Evolutionary conservation across 768 basidiomycete species (phyloP).

Genomic region (Leccinum sublutescens): DNA sequence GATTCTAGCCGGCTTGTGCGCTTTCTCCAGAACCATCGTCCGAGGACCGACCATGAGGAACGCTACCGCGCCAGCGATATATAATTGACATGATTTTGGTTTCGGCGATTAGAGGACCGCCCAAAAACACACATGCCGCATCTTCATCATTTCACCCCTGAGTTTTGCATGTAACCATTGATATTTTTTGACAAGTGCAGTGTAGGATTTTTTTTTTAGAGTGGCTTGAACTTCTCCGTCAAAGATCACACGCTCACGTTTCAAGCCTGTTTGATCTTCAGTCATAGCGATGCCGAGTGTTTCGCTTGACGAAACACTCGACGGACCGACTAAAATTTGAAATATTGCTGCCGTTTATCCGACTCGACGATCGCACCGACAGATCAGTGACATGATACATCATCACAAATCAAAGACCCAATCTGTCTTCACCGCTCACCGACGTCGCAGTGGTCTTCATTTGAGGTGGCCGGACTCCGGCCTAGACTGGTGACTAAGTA

Average conservation of each 20-base stretch:
- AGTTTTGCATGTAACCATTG: slow-evolving; percentile 3
- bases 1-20: neutral
- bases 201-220: neutral
- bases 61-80: neutral
- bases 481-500: too few relatives aligned
- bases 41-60: neutral
- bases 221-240: neutral
- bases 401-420: neutral
- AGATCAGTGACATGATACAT: neutral
- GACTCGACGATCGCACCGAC: neutral
- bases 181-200: neutral
- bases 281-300: neutral
- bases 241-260: neutral
- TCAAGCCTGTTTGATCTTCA: neutral
- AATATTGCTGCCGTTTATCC: neutral
- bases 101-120: neutral
- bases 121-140: slow-evolving; percentile 1
- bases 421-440: neutral
- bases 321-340: neutral
- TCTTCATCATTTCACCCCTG: neutral
- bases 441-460: neutral
- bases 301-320: neutral
- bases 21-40: neutral
- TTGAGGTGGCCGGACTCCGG: neutral
- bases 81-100: too few relatives aligned